phyloP scores from a whole-genome alignment of 2,329 filamentous ascomycete species.

The Pestalotiopsis sp. region DNA sequence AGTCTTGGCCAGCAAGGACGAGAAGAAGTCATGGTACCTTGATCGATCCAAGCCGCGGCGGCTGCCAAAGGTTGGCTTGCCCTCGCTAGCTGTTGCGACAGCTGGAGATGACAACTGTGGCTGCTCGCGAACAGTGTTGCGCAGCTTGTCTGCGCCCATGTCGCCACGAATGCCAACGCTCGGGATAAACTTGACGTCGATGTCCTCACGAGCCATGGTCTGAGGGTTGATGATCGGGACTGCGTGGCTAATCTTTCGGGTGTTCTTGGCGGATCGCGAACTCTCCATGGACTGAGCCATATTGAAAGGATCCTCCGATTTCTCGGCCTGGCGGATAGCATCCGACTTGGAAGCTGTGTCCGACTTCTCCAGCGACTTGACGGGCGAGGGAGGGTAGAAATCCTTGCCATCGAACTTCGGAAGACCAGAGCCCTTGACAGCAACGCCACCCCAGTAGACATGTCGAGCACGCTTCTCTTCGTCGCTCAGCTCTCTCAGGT shows the following conservation, averaged over 20 bases:
- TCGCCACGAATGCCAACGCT: neutral
- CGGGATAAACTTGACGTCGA: slow-evolving; percentile 12
- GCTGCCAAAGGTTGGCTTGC: slow-evolving; percentile 17
- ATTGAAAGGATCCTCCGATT: slow-evolving; percentile 29
- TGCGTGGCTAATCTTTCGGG: slow-evolving; percentile 30
- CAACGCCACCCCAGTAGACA: slow-evolving; percentile 61
- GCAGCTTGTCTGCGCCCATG: slow-evolving; percentile 7
- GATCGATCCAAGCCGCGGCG: slow-evolving; percentile 28
- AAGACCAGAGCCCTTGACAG: slow-evolving; percentile 50
- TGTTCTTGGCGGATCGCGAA: slow-evolving; percentile 22
- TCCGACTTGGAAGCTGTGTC: slow-evolving; percentile 2
- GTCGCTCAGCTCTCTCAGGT: slow-evolving; percentile 56
- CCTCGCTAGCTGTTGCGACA: slow-evolving; percentile 13
- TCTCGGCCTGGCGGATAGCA: slow-evolving; percentile 16
- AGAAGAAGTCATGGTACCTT: slow-evolving; percentile 24
- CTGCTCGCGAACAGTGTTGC: slow-evolving; percentile 13
- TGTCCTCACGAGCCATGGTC: slow-evolving; percentile 15
- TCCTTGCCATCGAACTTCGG: slow-evolving; percentile 67
- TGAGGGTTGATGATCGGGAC: slow-evolving; percentile 33
- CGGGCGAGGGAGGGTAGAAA: slow-evolving; percentile 60
- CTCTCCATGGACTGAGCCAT: slow-evolving; percentile 20
- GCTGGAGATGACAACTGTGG: slow-evolving; percentile 13
- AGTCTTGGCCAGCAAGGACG: neutral
- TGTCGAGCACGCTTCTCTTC: slow-evolving; percentile 60
- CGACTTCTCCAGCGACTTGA: slow-evolving; percentile 30